Percentiles rank a stretch among this genome's conserved stretches.
These are phyloP conservation scores for Amniculicola lignicola DNA, from an alignment of 495 filamentous ascomycete genomes.

Conservation along the genomic window DNA sequence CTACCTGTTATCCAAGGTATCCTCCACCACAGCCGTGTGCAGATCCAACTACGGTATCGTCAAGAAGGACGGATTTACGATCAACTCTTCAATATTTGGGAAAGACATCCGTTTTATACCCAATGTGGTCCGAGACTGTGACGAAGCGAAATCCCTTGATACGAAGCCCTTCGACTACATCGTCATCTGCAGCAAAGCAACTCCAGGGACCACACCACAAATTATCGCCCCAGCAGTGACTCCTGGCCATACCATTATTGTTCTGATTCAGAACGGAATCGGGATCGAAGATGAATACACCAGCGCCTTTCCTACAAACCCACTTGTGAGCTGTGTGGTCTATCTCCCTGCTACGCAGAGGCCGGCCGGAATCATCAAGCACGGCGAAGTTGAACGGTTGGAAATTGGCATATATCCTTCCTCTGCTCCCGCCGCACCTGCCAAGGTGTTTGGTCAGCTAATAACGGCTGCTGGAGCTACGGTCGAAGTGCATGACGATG, in stretches of 20 bases:
- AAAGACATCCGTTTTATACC: constrained; percentile 41
- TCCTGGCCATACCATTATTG: constrained; percentile 45
- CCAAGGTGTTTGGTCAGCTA: constrained; percentile 42
- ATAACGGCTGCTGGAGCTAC: constrained; percentile 43
- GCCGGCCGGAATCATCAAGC: constrained; percentile 31
- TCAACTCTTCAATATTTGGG: constrained; percentile 50
- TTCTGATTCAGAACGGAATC: constrained; percentile 57
- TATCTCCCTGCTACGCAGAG: constrained; percentile 51
- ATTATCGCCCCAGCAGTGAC: constrained; percentile 46
- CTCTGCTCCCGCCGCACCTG: constrained; percentile 28
- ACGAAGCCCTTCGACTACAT: constrained; percentile 51
- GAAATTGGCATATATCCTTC: constrained; percentile 52
- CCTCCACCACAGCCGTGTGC: constrained; percentile 51
- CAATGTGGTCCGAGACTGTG: constrained; percentile 42
- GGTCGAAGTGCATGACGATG: constrained; percentile 44
- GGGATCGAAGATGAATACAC: constrained; percentile 51
- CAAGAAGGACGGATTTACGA: constrained; percentile 48
- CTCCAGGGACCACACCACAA: constrained; percentile 38
- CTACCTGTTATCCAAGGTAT: constrained; percentile 47
- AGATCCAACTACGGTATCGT: constrained; percentile 56
- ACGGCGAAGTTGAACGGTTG: constrained; percentile 41
- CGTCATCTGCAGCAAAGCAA: constrained; percentile 48
- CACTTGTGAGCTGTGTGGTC: constrained; percentile 48
- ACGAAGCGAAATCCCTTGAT: constrained; percentile 38
- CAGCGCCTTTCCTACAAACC: constrained; percentile 45